Evolutionary conservation across 345 rosid species (phyloP), one percentile per base, ranked within the genome.

Genomic region (Abelmoschus esculentus): DNA sequence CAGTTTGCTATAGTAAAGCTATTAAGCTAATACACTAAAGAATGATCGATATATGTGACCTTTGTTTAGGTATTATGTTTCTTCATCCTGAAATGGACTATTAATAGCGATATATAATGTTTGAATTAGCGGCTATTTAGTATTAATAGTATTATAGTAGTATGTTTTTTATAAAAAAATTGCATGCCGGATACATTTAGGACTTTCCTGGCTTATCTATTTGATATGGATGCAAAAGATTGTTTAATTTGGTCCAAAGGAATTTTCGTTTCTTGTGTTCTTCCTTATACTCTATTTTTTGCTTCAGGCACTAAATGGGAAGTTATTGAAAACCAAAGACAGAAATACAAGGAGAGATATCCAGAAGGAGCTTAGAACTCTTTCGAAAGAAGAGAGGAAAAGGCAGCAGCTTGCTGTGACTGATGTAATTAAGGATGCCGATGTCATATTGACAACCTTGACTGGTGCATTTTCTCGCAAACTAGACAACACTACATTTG

Each of bases 371-470:
- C 96, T 95, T 36, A 85, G 93, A 76, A 49, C 75, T 75, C 86
- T 95, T 55, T 85, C 93, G 61, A 91, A 88, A 76, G 99, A 95
- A 73, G 97, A 95, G 78, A 93, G 89, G 55, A 91, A 95, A 77
- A 90, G 98, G 76, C 98, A 95, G 85, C 98, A 90, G 79, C 85
- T 95, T 61, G 99, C 99, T 76, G 93, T 95, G 56, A 73, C 80
- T 5, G 99, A 95, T 67, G 99, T 91, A 70, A 82, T 95, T 59
- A 91, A 88, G 85, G 86, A 80, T 71, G 82, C 97, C 19, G 86
- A 95, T 76, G 96, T 95, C 5, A 80, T 90, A 69, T 80, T 95
- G 83, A 83, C 96, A 55, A 91, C 97, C 70, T 81, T 95, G 83
- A 91, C 96, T 74, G 97, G 98, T 80, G 93, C 99, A 54, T 68